Evolutionary conservation across 1,139 yeast genomes (phyloP).

Genomic region (Kodamaea ohmeri): DNA sequence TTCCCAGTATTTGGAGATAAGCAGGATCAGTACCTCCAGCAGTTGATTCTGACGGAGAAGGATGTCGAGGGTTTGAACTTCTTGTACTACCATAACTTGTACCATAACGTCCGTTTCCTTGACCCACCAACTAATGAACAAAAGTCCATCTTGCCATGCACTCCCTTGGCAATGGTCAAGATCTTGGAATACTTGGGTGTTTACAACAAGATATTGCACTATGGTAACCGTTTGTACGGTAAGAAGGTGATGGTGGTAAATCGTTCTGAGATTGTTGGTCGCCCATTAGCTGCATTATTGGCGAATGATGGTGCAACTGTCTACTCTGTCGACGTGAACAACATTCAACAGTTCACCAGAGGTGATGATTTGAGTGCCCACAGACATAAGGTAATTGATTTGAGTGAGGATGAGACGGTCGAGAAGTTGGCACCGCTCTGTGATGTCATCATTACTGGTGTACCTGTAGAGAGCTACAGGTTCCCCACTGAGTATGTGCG

Average conservation of each 20-base stretch:
- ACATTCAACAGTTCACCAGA: constrained; percentile 86
- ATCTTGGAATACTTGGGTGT: constrained; percentile 86
- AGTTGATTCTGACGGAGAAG: constrained; percentile 79
- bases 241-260: constrained; percentile 87
- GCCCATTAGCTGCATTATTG: constrained; percentile 91
- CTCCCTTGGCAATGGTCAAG: constrained; percentile 92
- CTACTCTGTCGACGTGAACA: constrained; percentile 83
- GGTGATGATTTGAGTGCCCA: constrained; percentile 85
- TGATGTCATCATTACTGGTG: constrained; percentile 94
- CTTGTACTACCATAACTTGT: constrained; percentile 87
- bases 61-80: constrained; percentile 96
- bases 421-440: constrained; percentile 70
- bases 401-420: constrained; percentile 48
- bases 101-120: constrained; percentile 83
- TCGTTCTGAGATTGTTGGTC: constrained; percentile 93
- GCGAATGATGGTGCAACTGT: constrained; percentile 98
- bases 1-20: constrained; percentile 95
- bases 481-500: constrained; percentile 78
- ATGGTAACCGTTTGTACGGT: constrained; percentile 91
- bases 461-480: constrained; percentile 77
- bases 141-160: constrained; percentile 91
- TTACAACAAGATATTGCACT: constrained; percentile 74
- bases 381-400: constrained; percentile 80
- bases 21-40: constrained; percentile 94
- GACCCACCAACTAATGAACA: constrained; percentile 64